Base-by-base conservation (phyloP, 768 basidiomycete genomes). In the Scleroderma bovista region DNA sequence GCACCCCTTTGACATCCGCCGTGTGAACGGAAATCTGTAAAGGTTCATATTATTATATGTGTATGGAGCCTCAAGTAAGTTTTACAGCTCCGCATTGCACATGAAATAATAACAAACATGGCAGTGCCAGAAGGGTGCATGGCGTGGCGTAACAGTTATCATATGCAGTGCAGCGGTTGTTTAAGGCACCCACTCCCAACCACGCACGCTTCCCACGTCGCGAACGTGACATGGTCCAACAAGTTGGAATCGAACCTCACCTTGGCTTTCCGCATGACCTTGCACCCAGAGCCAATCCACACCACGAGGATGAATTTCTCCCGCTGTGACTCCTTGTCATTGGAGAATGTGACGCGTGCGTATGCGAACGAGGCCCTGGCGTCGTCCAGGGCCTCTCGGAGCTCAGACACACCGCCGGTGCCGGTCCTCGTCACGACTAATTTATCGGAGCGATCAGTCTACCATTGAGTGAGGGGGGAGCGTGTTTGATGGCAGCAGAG, bases 211-310 rank as follows among this genome's bases (percentile, higher is more conserved):
- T 2, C 43, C 41, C 26, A 61, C 59, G 58, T 60, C 56, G 55
- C 55, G 45, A 36, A 43, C n/a, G n/a, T n/a, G n/a, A n/a, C n/a
- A n/a, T n/a, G n/a, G n/a, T n/a, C n/a, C n/a, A n/a, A n/a, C n/a
- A n/a, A n/a, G n/a, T n/a, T n/a, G n/a, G n/a, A n/a, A n/a, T n/a
- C 52, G 37, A 24, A 33, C 31, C 2, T 56, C 50, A 89, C 88
- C 83, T 92, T 94, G 38, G 86, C 93, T 72, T 84, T 87, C 53
- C 93, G 78, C 93, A 95, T 92, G 55, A 93, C 78, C 72, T 91
- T 93, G 70, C 90, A 88, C 37, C 72, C 68, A 17, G 79, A 72
- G 39, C 90, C 89, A 69, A 91, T 92, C 88, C 88, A 91, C 40
- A 81, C 76, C 65, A 91, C 75, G 60, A 91, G 78, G 57, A 88